Base-by-base conservation (phyloP, 2,329 filamentous ascomycete genomes). In the Cryphonectria parasitica region DNA sequence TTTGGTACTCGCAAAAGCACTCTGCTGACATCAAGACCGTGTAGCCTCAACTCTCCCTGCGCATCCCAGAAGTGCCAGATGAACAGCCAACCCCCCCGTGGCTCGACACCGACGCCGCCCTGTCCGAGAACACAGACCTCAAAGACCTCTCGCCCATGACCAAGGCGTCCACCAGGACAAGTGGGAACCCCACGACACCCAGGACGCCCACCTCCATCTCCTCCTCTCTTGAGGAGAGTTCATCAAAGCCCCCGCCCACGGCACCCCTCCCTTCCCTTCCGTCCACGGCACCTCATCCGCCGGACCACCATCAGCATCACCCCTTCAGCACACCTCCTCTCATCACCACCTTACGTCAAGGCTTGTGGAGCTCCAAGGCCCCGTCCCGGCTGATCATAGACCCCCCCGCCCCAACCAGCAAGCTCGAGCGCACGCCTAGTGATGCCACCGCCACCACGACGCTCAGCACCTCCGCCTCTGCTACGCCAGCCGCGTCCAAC, bases 1-100 rank as follows among this genome's bases (percentile, higher is more conserved):
- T 22, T 11, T 39, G 1, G 8, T 10, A 2, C 19, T 13, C 28
- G 25, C 49, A 28, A n/a, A 17, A 34, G 7, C 6, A 11, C 31
- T 34, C 7, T 68, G 45, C 45, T 68, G 66, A 63, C 45, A 11
- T 11, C 31, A 13, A 25, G 22, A 4, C 19, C n/a, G n/a, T 17
- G 10, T 34, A 68, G 66, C 66, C 66, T 41, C 56, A 39, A 28
- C 66, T 68, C 19, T 45, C 36, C 61, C 31, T 68, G 11, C 34
- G 66, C 22, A 68, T 68, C n/a, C 66, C 66, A 25, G 66, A 67
- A 56, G 10, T 31, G 62, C 39, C 39, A 63, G 36, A 39, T 39
- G 36, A 39, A 43, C 39, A 64, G 61, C 45, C 45, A 19, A 5
- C 41, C 10, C 17, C 45, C 45, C 64, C n/a, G 43, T 34, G 36